Base-by-base conservation (phyloP, 345 rosid species). In the Salix caprea region DNA sequence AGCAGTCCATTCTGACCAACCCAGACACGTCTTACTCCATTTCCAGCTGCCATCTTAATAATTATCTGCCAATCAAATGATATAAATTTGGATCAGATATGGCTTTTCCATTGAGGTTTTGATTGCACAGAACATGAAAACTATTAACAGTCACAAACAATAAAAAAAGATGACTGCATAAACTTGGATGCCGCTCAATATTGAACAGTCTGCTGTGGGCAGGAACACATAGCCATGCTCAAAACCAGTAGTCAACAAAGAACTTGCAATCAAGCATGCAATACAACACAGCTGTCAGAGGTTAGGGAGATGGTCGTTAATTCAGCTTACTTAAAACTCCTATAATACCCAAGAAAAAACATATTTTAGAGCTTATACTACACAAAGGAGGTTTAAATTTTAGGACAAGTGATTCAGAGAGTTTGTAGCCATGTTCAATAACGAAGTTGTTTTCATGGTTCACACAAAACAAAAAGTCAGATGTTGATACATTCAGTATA, bases 11-110 rank as follows among this genome's bases (percentile, higher is more conserved):
- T 89, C 83, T 94, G 96, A 75, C 98, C 98, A 81, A 92, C 92
- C 98, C 99, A 96, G 75, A 96, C 77, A 74, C 94, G 94, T 50
- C 97, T 82, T 65, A 88, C 98, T 80, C 99, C 98, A 87, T 91
- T 96, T 82, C 92, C 99, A 81, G 98, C 99, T 34, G 98, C 81
- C 94, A 96, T 88, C 86, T 92, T 96, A 76, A 87, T 85, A 54
- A 94, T 96, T 73, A 92, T 90, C 98, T 96, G 89, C 76, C 67
- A 82, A 32, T 28, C 69, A 58, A 77, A 69, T 28, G 65, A 44
- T 34, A 70, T n/a, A 37, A 71, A 26, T 11, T 66, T 12, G 1
- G 26, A 69, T 23, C 10, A 26, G 73, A 70, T 21, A 15, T 11
- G 6, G 9, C 40, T 61, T 69, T 37, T 10, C 5, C 48, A 71